Evolutionary conservation across 768 basidiomycete species (phyloP).

Genomic region (Mycena venus): DNA sequence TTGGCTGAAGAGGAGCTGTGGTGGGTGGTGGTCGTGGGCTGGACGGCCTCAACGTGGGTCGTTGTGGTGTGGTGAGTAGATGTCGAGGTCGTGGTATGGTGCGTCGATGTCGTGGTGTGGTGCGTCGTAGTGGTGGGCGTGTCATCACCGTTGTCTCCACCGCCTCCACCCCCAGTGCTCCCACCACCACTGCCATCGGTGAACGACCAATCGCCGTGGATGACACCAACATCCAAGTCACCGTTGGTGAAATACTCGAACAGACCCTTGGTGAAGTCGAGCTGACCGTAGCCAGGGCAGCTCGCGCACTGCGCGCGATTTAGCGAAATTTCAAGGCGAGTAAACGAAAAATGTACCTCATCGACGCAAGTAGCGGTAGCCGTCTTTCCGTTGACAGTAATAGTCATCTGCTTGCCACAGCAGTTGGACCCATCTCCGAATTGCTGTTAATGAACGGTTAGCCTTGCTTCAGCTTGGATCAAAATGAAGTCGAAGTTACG

Average conservation of each 20-base stretch:
- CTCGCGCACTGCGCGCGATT: conserved; percentile 15
- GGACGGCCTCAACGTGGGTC: background rate
- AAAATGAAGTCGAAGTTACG: background rate
- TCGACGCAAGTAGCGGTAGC: conserved; percentile 30
- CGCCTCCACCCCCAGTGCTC: background rate
- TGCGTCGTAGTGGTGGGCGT: conserved; percentile 2
- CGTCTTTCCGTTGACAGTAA: conserved; percentile 26
- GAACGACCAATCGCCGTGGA: conserved; percentile 29
- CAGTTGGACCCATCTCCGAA: conserved; percentile 23
- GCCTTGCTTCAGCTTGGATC: no score
- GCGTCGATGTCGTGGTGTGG: background rate
- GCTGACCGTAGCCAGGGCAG: conserved; percentile 17
- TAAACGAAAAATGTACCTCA: conserved; percentile 9
- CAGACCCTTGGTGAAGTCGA: conserved; percentile 30
- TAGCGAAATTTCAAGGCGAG: background rate
- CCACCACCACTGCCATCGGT: background rate
- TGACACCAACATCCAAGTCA: conserved; percentile 15
- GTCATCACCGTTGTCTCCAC: background rate
- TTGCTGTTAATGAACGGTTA: conserved; percentile 9
- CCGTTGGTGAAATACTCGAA: conserved; percentile 24
- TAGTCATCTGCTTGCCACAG: conserved; percentile 24
- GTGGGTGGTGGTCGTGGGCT: background rate
- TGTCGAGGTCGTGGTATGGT: background rate
- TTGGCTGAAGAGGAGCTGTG: background rate
- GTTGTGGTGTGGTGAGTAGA: background rate